phyloP scores from a whole-genome alignment of 495 filamentous ascomycete species.

The Trichoderma erinaceum region DNA sequence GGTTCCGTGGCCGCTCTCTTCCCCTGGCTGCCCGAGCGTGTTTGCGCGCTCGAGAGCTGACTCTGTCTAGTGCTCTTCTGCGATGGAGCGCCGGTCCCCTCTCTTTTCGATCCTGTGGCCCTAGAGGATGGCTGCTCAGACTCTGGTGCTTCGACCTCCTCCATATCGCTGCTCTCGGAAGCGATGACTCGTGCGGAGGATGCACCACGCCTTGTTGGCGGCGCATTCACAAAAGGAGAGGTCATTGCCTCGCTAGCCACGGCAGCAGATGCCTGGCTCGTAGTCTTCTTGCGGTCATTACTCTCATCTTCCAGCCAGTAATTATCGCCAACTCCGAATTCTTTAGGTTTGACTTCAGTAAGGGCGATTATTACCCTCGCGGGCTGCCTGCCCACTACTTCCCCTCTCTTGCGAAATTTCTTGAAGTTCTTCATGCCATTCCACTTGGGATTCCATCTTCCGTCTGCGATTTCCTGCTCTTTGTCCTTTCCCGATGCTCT shows the following conservation, averaged over 20 bases:
- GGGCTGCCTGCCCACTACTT: slow-evolving; percentile 39
- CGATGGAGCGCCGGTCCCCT: slow-evolving; percentile 22
- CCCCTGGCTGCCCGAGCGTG: slow-evolving; percentile 20
- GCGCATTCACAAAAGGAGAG: neutral
- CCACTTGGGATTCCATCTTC: slow-evolving; percentile 85
- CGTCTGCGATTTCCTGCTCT: slow-evolving; percentile 42
- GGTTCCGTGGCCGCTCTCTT: slow-evolving; percentile 36
- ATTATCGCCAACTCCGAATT: slow-evolving; percentile 78
- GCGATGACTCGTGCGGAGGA: slow-evolving; percentile 5
- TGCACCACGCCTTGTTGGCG: neutral
- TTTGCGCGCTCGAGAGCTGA: slow-evolving; percentile 19
- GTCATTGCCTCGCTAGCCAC: neutral
- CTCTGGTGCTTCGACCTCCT: neutral
- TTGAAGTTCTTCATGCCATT: slow-evolving; percentile 98
- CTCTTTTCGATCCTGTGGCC: slow-evolving; percentile 25
- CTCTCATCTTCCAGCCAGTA: slow-evolving; percentile 60
- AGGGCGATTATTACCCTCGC: slow-evolving; percentile 65
- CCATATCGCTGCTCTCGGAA: slow-evolving; percentile 9
- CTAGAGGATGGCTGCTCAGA: slow-evolving; percentile 20
- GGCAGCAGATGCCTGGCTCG: slow-evolving; percentile 22
- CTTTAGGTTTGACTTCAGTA: slow-evolving; percentile 71
- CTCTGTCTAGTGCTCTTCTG: slow-evolving; percentile 30
- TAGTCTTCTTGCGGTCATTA: slow-evolving; percentile 25
- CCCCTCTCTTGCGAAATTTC: slow-evolving; percentile 65
- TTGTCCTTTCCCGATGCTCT: slow-evolving; percentile 19